Evolutionary conservation across 1,139 yeast genomes (phyloP).

Genomic region (Lodderomyces jiufengensis): DNA sequence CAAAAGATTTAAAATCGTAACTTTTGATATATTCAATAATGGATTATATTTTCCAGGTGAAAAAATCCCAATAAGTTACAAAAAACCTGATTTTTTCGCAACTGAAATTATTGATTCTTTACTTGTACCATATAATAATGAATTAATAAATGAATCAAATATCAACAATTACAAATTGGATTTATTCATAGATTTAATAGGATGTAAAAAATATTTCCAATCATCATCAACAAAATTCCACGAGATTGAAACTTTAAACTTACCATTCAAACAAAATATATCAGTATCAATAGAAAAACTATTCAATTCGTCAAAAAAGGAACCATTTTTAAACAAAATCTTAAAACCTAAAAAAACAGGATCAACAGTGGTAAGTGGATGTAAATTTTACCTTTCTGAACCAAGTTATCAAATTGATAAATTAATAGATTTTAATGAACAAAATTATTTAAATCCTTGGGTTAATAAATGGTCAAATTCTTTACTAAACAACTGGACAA

Average conservation of each 20-base stretch:
- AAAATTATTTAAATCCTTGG: conserved; percentile 31
- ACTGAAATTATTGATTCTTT: conserved; percentile 37
- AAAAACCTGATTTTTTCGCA: conserved; percentile 41
- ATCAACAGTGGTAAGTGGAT: conserved; percentile 36
- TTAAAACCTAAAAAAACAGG: conserved; percentile 36
- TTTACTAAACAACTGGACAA: conserved; percentile 29
- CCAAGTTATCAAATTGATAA: conserved; percentile 38
- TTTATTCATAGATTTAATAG: conserved; percentile 38
- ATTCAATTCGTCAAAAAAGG: conserved; percentile 25
- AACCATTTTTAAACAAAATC: conserved; percentile 33
- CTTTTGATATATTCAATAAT: conserved; percentile 35
- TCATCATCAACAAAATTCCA: conserved; percentile 25
- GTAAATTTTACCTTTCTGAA: conserved; percentile 27
- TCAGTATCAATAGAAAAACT: conserved; percentile 21
- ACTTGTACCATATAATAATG: conserved; percentile 21
- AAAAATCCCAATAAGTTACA: conserved; percentile 31
- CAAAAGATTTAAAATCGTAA: conserved; percentile 24
- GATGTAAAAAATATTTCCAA: conserved; percentile 39
- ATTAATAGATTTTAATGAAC: conserved; percentile 22
- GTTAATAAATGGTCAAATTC: conserved; percentile 30
- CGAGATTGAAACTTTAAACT: conserved; percentile 28
- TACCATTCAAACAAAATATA: conserved; percentile 29
- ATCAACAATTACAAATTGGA: conserved; percentile 33
- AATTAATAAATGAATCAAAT: conserved; percentile 20
- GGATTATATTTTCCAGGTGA: conserved; percentile 40